Evolutionary conservation across 768 basidiomycete species (phyloP).

Genomic region (Mycena floridula): DNA sequence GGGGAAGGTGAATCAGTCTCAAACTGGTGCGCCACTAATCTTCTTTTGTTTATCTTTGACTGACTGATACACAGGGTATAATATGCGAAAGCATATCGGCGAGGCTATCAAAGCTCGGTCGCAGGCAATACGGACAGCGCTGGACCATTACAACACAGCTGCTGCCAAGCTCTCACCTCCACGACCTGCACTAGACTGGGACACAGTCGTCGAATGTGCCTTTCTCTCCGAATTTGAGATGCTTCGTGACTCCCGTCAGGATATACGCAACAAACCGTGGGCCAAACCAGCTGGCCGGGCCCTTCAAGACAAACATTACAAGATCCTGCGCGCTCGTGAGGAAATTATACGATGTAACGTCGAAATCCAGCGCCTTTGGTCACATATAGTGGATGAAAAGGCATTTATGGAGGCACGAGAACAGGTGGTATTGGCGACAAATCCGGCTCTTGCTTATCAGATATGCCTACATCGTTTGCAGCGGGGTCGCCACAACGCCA

Average conservation of each 20-base stretch:
- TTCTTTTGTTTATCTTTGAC: neutral
- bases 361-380: neutral
- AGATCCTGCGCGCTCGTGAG: neutral
- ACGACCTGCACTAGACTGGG: constrained; percentile 6
- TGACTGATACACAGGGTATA: constrained; percentile 6
- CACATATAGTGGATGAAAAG: neutral
- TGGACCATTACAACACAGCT: constrained; percentile 9
- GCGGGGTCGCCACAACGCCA: constrained; percentile 1
- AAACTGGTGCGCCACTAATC: constrained; percentile 1
- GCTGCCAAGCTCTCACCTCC: constrained; percentile 5
- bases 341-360: neutral
- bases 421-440: neutral
- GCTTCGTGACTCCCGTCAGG: constrained; percentile 5
- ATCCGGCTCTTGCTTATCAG: constrained; percentile 1
- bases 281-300: neutral
- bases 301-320: neutral
- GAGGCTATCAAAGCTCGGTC: constrained; percentile 9
- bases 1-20: neutral
- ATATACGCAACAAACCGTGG: constrained; percentile 1
- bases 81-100: constrained; percentile 7
- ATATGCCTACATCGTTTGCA: constrained; percentile 1
- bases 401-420: neutral
- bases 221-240: constrained; percentile 3
- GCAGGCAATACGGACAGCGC: constrained; percentile 8
- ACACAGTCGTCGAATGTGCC: constrained; percentile 15